These are phyloP conservation scores for Pontederia paniculata DNA, from an alignment of 176 grass and related monocot genomes.

Conservation along the genomic window DNA sequence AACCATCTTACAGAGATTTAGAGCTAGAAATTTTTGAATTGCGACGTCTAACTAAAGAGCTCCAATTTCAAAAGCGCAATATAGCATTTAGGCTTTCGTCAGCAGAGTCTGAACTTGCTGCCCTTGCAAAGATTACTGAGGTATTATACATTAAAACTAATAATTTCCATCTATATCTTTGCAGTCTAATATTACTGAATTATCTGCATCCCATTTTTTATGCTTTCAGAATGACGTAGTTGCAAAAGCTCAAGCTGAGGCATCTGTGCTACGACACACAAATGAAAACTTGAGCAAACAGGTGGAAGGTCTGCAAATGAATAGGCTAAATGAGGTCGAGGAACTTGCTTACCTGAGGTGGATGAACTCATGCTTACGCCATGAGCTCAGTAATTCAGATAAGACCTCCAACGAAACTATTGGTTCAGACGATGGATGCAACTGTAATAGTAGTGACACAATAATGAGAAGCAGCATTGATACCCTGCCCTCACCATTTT, in stretches of 20 bases:
- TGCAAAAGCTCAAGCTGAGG: slow-evolving; percentile 92
- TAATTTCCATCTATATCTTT: slow-evolving; percentile 5
- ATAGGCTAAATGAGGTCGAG: slow-evolving; percentile 84
- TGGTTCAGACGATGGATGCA: slow-evolving; percentile 27
- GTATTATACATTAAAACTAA: slow-evolving; percentile 37
- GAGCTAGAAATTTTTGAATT: slow-evolving; percentile 85
- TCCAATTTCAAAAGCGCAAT: slow-evolving; percentile 92
- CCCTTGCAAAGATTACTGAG: slow-evolving; percentile 70
- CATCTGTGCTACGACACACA: slow-evolving; percentile 65
- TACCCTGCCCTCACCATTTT: background rate
- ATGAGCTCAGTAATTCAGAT: slow-evolving; percentile 78
- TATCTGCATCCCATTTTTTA: slow-evolving; percentile 16
- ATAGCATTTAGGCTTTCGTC: slow-evolving; percentile 76
- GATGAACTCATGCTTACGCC: slow-evolving; percentile 95
- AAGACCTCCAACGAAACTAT: slow-evolving; percentile 35
- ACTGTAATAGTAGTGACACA: slow-evolving; percentile 7
- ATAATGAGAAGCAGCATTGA: background rate
- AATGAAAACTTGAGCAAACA: slow-evolving; percentile 90
- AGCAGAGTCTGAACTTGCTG: slow-evolving; percentile 81
- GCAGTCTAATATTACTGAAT: background rate
- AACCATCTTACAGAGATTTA: slow-evolving; percentile 47
- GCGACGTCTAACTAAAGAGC: slow-evolving; percentile 79
- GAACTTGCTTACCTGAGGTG: slow-evolving; percentile 97
- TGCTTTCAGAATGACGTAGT: slow-evolving; percentile 67
- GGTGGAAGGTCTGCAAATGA: slow-evolving; percentile 96